Percentiles rank a stretch among this genome's conserved stretches.
Evolutionary conservation across 2,329 filamentous ascomycete species (phyloP).

Genomic region (Tothia fuscella): DNA sequence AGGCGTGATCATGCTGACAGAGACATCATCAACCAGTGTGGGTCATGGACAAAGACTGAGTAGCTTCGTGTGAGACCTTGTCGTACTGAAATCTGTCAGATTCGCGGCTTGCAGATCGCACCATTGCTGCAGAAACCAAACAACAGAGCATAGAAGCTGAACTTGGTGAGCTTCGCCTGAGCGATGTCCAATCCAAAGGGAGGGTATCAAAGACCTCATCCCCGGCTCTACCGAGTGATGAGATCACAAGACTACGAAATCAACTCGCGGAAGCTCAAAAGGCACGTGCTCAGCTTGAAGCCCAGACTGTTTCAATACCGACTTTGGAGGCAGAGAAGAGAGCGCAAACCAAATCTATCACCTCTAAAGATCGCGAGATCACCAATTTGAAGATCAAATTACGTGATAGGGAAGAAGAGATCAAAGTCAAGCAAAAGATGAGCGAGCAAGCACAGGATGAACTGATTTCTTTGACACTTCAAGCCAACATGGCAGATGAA

Average conservation of each 20-base stretch:
- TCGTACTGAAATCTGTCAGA: too few species aligned
- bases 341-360: slow-evolving; percentile 3
- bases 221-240: background rate
- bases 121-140: slow-evolving; percentile 2
- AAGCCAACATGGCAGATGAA: slow-evolving; percentile 77
- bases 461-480: slow-evolving; percentile 73
- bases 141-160: background rate
- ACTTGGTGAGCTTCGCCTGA: background rate
- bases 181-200: background rate
- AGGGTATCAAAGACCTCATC: background rate
- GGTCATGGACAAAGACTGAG: too few species aligned
- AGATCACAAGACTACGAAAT: background rate
- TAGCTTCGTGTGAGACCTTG: too few species aligned
- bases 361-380: slow-evolving; percentile 36
- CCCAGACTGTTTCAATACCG: background rate
- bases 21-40: slow-evolving; percentile 6
- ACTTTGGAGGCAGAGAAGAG: background rate
- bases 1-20: slow-evolving; percentile 6
- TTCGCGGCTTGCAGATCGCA: slow-evolving; percentile 1
- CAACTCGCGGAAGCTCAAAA: slow-evolving; percentile 9
- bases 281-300: slow-evolving; percentile 7
- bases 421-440: slow-evolving; percentile 71
- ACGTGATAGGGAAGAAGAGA: slow-evolving; percentile 73
- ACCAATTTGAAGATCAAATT: slow-evolving; percentile 52
- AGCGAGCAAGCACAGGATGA: slow-evolving; percentile 87